Base-by-base conservation (phyloP, 2,329 filamentous ascomycete species). In the Exutisphaerella laricina region DNA sequence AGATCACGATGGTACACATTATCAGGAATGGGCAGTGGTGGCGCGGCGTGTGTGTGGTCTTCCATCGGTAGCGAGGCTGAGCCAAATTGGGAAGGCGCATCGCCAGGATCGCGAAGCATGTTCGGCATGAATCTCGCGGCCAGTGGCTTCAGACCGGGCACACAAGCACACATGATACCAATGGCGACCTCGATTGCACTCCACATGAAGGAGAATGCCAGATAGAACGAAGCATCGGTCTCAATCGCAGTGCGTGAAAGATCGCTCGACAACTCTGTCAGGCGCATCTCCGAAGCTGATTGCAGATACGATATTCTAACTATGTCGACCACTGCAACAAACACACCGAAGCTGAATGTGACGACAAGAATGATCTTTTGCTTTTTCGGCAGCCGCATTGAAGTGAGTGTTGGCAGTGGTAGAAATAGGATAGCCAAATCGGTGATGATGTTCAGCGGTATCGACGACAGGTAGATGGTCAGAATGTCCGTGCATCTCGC, bases 301-400 rank as follows among this genome's bases (percentile, higher is more conserved):
- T 96, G 88, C 23, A 96, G 74, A 61, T 94, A 95, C 55, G 88
- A 89, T 50, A 96, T 90, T 35, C 90, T 78, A 23, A 96, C 75
- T 4, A 96, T 87, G 60, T 95, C 88, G 36, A 96, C 84, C 3
- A 92, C 75, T 1, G 88, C 82, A 32, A 94, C 86, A 54, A 96
- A 95, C 41, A 90, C 78, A 56, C 89, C 89, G 42, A 94, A 78
- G 40, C 82, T 77, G 60, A 97, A 97, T 0, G 88, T 94, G 23
- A 92, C 68, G 39, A 95, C 78, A 5, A 97, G 69, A 33, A 95
- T 92, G 2, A 83, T 80, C 67, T 96, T 96, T 60, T 96, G 89
- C 47, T 87, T 85, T 46, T 71, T 77, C 0, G 89, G 90, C 7
- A 97, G 68, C 35, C 82, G 81, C 84, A 96, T 92, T 41, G 82